Conservation (phyloP, 371 early-diverging fungal genomes). For the Gilbertella persicaria region DNA sequence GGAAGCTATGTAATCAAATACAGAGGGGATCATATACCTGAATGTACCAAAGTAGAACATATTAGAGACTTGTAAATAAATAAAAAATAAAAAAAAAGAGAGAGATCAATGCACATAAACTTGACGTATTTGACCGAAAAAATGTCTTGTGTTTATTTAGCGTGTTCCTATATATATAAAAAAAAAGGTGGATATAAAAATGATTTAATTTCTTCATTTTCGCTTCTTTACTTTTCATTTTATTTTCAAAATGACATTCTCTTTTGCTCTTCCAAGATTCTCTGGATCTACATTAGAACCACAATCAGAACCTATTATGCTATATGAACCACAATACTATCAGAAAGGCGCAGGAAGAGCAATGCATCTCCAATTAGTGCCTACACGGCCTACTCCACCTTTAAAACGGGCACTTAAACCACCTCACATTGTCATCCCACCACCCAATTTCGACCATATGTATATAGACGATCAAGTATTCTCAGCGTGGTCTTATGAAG, state of each 20-base stretch:
- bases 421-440: slow-evolving; percentile 22
- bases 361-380: slow-evolving; percentile 19
- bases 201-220: background rate
- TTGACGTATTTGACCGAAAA: too few relatives aligned
- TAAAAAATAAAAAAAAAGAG: background rate
- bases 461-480: slow-evolving; percentile 14
- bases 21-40: slow-evolving; percentile 51
- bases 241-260: background rate
- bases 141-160: too few relatives aligned
- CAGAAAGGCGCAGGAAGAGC: slow-evolving; percentile 22
- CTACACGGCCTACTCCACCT: slow-evolving; percentile 25
- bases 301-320: slow-evolving; percentile 20
- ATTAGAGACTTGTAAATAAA: slow-evolving; percentile 29
- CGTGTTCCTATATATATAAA: too few relatives aligned
- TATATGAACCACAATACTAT: slow-evolving; percentile 30
- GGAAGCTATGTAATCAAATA: slow-evolving; percentile 54
- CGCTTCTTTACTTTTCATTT: background rate
- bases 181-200: too few relatives aligned
- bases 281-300: slow-evolving; percentile 33
- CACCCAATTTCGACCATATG: slow-evolving; percentile 15
- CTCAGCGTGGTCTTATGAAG: slow-evolving; percentile 28
- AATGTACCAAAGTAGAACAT: slow-evolving; percentile 37
- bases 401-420: slow-evolving; percentile 23
- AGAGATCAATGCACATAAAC: too few relatives aligned
- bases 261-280: slow-evolving; percentile 24